Conservation (phyloP, 23 red algal species). For the Pyropia haitanensis region DNA sequence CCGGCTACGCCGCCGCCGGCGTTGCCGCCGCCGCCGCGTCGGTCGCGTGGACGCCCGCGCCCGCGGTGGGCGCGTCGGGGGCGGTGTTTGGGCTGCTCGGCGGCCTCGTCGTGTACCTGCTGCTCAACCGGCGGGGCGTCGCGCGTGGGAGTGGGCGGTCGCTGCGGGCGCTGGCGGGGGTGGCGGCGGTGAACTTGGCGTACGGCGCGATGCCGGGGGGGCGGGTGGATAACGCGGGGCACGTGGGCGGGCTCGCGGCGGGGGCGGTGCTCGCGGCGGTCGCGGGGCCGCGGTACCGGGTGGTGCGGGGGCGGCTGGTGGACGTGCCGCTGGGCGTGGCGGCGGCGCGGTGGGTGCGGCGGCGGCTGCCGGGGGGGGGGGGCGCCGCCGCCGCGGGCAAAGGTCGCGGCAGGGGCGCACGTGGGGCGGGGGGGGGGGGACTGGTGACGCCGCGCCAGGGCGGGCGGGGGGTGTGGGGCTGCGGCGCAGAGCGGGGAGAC, state of each 20-base stretch:
- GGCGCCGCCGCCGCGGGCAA: too few relatives aligned
- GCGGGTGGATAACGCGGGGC: conserved; percentile 91
- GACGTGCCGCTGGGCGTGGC: too few relatives aligned
- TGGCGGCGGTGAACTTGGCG: conserved; percentile 72
- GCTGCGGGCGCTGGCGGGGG: conserved; percentile 45
- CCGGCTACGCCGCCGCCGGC: conserved; percentile 65
- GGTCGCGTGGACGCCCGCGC: conserved; percentile 47
- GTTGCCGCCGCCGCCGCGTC: conserved; percentile 55
- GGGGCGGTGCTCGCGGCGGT: conserved; percentile 16
- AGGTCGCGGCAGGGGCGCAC: too few relatives aligned
- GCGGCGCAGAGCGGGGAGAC: too few relatives aligned
- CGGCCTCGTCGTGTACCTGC: conserved; percentile 56
- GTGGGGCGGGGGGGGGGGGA: too few relatives aligned
- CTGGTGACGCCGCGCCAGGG: too few relatives aligned
- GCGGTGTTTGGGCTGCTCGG: conserved; percentile 95
- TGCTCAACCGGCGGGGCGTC: conserved; percentile 25
- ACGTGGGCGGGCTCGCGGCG: conserved; percentile 81
- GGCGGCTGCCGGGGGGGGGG: too few relatives aligned
- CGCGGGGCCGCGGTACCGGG: too few relatives aligned
- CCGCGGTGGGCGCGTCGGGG: conserved; percentile 81
- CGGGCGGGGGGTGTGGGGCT: too few relatives aligned
- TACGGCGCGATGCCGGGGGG: conserved; percentile 52
- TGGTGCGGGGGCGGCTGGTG: too few relatives aligned
- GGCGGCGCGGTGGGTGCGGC: too few relatives aligned
- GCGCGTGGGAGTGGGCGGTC: conserved; percentile 29